Evolutionary conservation across 768 basidiomycete genomes (phyloP), one percentile per base, ranked within the genome.

Genomic region (Xanthoconium purpureum): DNA sequence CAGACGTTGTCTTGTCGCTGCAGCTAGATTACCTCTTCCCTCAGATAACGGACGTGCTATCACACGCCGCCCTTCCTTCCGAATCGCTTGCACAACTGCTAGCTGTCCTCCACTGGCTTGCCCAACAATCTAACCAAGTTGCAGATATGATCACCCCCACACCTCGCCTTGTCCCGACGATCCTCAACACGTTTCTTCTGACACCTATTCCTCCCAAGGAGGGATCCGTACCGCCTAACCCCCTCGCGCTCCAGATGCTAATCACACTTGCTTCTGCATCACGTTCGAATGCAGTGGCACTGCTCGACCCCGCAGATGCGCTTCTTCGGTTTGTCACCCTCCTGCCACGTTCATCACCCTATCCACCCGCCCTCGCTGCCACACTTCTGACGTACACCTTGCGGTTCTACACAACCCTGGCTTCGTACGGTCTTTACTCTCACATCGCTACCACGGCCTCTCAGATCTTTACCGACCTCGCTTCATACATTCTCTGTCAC

Each of bases 401-500:
- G 24, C 74, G 72, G 6, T 73, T 94, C 14, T 94, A 91, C 71
- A 66, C 76, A 0, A 65, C 73, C 3, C 77, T 97, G 10, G 91
- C 84, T 0, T 75, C 80, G 2, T 98, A 96, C 60, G 95, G 95
- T 1, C 67, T 96, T 1, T 87, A 87, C 61, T 72, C 90, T 0
- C 81, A 85, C 53, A 77, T 88, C 37, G 84, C 88, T 13, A 67
- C 84, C 9, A 84, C 82, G 5, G 87, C 88, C 1, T 64, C 75
- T 29, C 78, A 80, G 37, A 77, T 83, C n/a, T 77, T 91, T 47
- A 63, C 75, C 13, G 69, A 74, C 3, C 74, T 94, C 1, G 76
- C 77, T 9, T 67, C 68, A 47, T 84, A 81, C 54, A 65, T 82
- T 10, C 57, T 74, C 18, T 35, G 33, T 35, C 14, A 6, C 24